Evolutionary conservation across 352 stramenopile genomes (phyloP), one percentile per base, ranked within the genome.

Genomic region (Globisporangium canariense): DNA sequence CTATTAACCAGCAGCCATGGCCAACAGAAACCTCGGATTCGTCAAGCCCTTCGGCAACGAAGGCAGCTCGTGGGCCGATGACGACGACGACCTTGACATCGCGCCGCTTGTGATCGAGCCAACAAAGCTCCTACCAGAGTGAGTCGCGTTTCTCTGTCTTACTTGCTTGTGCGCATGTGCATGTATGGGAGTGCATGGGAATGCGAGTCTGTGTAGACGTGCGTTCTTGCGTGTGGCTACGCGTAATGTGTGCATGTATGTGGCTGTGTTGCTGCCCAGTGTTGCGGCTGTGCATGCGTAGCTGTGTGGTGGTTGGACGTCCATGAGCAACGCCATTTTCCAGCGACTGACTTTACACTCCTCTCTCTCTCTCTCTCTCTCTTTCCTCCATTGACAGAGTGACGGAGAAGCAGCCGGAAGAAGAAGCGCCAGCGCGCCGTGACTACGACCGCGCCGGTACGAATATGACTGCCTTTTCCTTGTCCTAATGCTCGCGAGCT

Each of bases 51-150:
- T 67, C 61, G 61, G 72, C 46, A 78, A 69, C 67, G 73, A 74
- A 57, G 79, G 71, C 41, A 86, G 68, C 73, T 92, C 83, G 20
- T 94, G 86, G 86, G 86, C 86, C 56, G 86, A 94, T 54, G 86
- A 94, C 52, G 61, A 67, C 32, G 86, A 94, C 58, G 83, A 91
- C 60, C 58, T 75, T 38, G 83, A 93, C 62, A 58, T 78, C 28
- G 70, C 76, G 68, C 78, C 77, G 10, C 67, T 89, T 18, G 73
- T 76, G 13, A 67, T 74, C 10, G 52, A 64, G 20, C 70, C 69
- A 46, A 6, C 40, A 25, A 81, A 83, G 62, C 70, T 88, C n/a
- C n/a, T 58, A 20, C 58, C 68, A 53, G 75, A 78, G 81, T 90
- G 69, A 60, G 78, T 66, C 13, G 25, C 43, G 28, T n/a, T 25